A percentile compares a stretch with the other conserved stretches of the same genome.
phyloP scores from a whole-genome alignment of 805 yeast species.

The Candida koratica region DNA sequence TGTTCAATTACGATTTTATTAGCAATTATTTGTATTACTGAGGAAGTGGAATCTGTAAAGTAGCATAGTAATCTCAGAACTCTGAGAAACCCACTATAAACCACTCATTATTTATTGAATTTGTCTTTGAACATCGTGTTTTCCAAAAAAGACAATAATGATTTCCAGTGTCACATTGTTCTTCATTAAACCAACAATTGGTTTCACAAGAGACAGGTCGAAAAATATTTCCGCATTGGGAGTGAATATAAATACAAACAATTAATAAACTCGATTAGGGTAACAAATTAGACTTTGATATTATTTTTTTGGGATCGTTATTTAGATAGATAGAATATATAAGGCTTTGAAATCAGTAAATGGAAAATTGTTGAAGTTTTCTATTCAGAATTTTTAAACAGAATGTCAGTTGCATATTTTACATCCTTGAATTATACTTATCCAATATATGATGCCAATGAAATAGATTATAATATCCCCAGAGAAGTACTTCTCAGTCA shows the following conservation, averaged over 20 bases:
- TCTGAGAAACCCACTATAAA: background rate
- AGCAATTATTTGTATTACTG: no score
- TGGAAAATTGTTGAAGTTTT: no score
- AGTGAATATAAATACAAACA: constrained; percentile 14
- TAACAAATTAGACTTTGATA: constrained; percentile 1
- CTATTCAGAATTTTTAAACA: no score
- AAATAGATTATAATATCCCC: constrained; percentile 11
- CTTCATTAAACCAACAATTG: background rate
- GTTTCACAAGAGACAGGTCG: background rate
- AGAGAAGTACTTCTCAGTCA: constrained; percentile 18
- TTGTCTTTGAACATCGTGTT: no score
- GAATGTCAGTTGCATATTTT: constrained; percentile 10
- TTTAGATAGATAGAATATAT: no score
- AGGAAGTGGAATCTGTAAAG: no score
- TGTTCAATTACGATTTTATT: no score
- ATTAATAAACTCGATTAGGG: constrained; percentile 14
- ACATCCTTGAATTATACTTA: constrained; percentile 15
- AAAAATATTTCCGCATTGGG: constrained; percentile 8
- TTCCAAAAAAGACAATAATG: constrained; percentile 2
- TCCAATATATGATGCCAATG: constrained; percentile 12
- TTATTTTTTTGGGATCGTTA: no score
- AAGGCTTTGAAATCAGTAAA: no score
- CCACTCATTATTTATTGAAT: background rate
- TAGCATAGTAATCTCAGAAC: no score
- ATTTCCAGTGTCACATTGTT: background rate